These are phyloP conservation scores for Pseudocercospora eumusae DNA, from an alignment of 2,329 filamentous ascomycete genomes.

Conservation along the genomic window DNA sequence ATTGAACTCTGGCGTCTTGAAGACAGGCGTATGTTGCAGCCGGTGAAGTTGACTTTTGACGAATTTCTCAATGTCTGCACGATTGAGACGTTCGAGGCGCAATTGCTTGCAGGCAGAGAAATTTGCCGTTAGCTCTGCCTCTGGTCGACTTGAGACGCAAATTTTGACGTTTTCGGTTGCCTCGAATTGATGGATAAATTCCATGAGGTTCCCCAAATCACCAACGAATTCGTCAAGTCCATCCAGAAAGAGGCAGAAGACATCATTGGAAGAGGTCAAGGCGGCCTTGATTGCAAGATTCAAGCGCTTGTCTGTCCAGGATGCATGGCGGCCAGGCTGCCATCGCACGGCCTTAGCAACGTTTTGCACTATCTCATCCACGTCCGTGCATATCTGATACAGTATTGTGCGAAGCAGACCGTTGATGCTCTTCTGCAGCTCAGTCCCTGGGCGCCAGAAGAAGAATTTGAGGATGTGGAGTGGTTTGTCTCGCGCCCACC, in stretches of 20 bases:
- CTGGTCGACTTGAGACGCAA: constrained; percentile 2
- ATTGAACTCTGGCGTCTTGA: not conserved
- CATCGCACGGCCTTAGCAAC: not conserved
- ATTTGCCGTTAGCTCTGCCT: not conserved
- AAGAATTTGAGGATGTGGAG: constrained; percentile 10
- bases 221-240: constrained; percentile 2
- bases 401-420: constrained; percentile 24
- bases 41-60: not conserved
- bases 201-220: not conserved
- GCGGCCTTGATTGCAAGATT: not conserved
- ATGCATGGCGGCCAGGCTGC: not conserved
- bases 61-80: not conserved
- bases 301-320: not conserved
- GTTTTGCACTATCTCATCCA: not conserved
- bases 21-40: not conserved
- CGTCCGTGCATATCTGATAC: constrained; percentile 12
- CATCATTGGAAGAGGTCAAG: not conserved
- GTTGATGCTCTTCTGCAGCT: constrained; percentile 18
- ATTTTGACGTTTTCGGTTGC: not conserved
- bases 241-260: constrained; percentile 1
- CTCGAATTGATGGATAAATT: not conserved
- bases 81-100: not conserved
- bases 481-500: not conserved
- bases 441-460: constrained; percentile 20
- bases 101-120: not conserved